Percentiles rank a stretch among this genome's conserved stretches.
Evolutionary conservation across 495 filamentous ascomycete species (phyloP).

Genomic region (Penicillium paxilli): DNA sequence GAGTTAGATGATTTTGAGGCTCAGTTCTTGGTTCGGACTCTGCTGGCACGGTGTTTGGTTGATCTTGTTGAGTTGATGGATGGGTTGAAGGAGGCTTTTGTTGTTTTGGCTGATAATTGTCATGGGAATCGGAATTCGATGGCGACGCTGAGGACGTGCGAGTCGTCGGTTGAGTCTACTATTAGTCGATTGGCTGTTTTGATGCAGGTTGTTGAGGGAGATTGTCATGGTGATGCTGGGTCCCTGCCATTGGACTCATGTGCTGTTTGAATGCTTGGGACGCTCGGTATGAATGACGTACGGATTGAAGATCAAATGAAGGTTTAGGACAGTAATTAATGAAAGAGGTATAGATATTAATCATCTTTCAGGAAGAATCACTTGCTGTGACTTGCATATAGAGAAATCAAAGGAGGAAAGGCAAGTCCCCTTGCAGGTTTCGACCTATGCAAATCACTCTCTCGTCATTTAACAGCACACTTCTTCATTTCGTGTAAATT

Average conservation of each 20-base stretch:
- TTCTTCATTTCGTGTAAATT: too few species aligned
- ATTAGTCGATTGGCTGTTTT: constrained; percentile 27
- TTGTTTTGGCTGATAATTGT: constrained; percentile 12
- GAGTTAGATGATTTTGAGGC: constrained; percentile 33
- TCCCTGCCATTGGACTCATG: background rate
- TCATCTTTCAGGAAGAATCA: too few species aligned
- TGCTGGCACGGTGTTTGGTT: constrained; percentile 26
- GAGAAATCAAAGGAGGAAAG: too few species aligned
- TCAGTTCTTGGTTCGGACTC: constrained; percentile 25
- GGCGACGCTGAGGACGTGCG: constrained; percentile 18
- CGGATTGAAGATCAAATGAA: too few species aligned
- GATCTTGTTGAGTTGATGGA: constrained; percentile 28
- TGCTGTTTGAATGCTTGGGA: too few species aligned
- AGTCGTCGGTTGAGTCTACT: constrained; percentile 23
- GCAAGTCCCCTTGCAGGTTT: too few species aligned
- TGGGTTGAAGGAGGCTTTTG: constrained; percentile 13
- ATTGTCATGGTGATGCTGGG: constrained; percentile 9
- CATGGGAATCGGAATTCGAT: constrained; percentile 13
- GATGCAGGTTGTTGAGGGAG: constrained; percentile 26
- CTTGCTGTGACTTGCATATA: too few species aligned
- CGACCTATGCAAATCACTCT: too few species aligned
- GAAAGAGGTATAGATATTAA: too few species aligned
- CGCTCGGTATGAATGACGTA: too few species aligned
- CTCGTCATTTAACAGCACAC: too few species aligned
- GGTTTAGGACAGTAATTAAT: too few species aligned